Percentiles rank a stretch among this genome's conserved stretches.
Conservation (phyloP, 129 eudicot genomes). For the Arctium minus region DNA sequence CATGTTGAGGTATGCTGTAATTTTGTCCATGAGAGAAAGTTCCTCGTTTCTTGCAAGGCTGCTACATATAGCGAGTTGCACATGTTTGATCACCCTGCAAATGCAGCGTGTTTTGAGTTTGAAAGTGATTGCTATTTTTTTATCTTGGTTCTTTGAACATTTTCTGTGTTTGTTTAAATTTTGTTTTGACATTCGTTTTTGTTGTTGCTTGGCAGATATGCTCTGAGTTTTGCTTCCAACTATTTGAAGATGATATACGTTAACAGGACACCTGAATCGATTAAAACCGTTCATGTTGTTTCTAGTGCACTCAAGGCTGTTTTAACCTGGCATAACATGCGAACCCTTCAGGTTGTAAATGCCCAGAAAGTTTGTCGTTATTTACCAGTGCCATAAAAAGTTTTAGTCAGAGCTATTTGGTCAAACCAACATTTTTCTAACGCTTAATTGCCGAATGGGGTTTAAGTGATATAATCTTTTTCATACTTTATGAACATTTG, state of each 20-base stretch:
- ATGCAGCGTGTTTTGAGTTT: too few relatives aligned
- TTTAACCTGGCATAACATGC: constrained; percentile 84
- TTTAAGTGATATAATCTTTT: not conserved
- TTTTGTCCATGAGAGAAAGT: too few relatives aligned
- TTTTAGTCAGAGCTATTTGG: not conserved
- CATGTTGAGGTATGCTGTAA: too few relatives aligned
- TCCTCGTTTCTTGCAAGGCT: too few relatives aligned
- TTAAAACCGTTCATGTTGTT: constrained; percentile 74
- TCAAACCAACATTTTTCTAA: not conserved
- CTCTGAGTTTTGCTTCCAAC: constrained; percentile 82
- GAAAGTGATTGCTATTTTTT: too few relatives aligned
- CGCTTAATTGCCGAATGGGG: not conserved
- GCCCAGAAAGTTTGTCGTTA: not conserved
- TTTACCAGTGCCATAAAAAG: not conserved
- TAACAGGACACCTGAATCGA: constrained; percentile 64
- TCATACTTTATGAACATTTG: not conserved
- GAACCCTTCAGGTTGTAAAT: constrained; percentile 74
- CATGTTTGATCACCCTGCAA: too few relatives aligned
- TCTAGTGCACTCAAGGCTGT: constrained; percentile 90
- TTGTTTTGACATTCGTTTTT: not conserved
- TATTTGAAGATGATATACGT: constrained; percentile 65
- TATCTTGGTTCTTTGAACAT: not conserved
- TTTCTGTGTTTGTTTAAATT: not conserved
- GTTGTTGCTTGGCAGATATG: constrained; percentile 61
- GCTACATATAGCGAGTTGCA: too few relatives aligned